Evolutionary conservation across 225 moss, liverwort and hornwort genomes (phyloP), one percentile per base, ranked within the genome.

Genomic region (Pseudisothecium myosuroides): DNA sequence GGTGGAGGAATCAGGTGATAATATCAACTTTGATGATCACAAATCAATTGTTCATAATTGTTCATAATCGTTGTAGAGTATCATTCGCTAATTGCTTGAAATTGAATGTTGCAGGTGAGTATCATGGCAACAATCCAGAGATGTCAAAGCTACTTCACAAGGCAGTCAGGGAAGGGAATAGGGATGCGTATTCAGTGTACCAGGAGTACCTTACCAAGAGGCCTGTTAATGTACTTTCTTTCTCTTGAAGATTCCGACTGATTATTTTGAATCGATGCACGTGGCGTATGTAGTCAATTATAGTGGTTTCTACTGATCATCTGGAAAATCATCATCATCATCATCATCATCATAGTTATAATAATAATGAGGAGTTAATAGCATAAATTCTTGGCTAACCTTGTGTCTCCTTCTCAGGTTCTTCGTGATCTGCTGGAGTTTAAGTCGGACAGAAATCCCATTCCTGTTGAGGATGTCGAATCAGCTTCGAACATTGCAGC

Each of bases 61-160:
- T 72, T 76, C 23, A 23, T 34, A 52, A 81, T 32, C 52, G 56
- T 85, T 61, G 23, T 69, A 52, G 69, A 82, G 85, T 27, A 63
- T 82, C 59, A 45, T 80, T 58, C 66, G 10, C 36, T 76, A 59
- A 66, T 45, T 82, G 23, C 67, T 76, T 86, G 76, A 37, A 47
- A 82, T 68, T 69, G 23, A 62, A 80, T 76, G 88, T 78, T 78
- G 52, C 92, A 97, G 97, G 98, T 88, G 98, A 98, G 80, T 96
- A 96, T 93, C 96, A 98, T 88, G 95, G 96, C 56, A 97, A 97
- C 88, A 97, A 97, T 82, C 98, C 98, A 73, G 98, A 96, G 90
- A 98, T 98, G 98, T 96, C 98, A 82, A 98, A 96, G 93, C 89
- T 98, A 58, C 87, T 98, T 55, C 98, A 98, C 90, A 96, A 98